Percentiles rank a stretch among this genome's conserved stretches.
These are phyloP conservation scores for Aspergillus fumigatus DNA, from an alignment of 2,329 filamentous ascomycete genomes.

Conservation along the genomic window DNA sequence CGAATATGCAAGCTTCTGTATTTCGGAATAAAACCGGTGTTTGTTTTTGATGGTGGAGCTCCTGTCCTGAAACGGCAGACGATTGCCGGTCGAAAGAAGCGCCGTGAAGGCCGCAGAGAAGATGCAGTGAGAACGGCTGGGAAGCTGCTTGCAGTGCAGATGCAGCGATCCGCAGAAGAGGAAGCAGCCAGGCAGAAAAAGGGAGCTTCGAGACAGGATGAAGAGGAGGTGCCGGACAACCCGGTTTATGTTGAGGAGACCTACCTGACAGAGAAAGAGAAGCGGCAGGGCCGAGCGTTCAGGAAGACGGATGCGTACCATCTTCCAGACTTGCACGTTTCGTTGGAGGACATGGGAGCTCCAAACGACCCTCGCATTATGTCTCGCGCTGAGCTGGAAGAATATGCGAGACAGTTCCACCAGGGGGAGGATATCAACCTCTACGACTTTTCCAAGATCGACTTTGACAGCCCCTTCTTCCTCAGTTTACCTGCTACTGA, in stretches of 20 bases:
- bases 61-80: slow-evolving; percentile 88
- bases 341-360: slow-evolving; percentile 79
- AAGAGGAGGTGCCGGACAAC: slow-evolving; percentile 67
- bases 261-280: slow-evolving; percentile 72
- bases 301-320: slow-evolving; percentile 93
- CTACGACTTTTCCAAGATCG: slow-evolving; percentile 98
- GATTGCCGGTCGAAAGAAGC: slow-evolving; percentile 69
- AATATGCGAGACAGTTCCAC: slow-evolving; percentile 89
- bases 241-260: slow-evolving; percentile 90
- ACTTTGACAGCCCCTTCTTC: slow-evolving; percentile 95
- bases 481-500: slow-evolving; percentile 82
- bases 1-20: slow-evolving; percentile 96
- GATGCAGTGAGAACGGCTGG: slow-evolving; percentile 90
- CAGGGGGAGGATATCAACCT: slow-evolving; percentile 80
- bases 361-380: slow-evolving; percentile 93
- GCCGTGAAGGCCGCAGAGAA: slow-evolving; percentile 82
- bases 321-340: slow-evolving; percentile 74
- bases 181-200: slow-evolving; percentile 64
- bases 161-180: slow-evolving; percentile 85
- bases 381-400: slow-evolving; percentile 88
- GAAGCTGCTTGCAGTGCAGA: slow-evolving; percentile 86
- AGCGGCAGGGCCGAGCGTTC: slow-evolving; percentile 70
- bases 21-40: slow-evolving; percentile 93
- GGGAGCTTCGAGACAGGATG: slow-evolving; percentile 43
- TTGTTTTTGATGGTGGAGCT: slow-evolving; percentile 96